phyloP scores from a whole-genome alignment of 2,329 filamentous ascomycete genomes.

The Cytospora piceicola region DNA sequence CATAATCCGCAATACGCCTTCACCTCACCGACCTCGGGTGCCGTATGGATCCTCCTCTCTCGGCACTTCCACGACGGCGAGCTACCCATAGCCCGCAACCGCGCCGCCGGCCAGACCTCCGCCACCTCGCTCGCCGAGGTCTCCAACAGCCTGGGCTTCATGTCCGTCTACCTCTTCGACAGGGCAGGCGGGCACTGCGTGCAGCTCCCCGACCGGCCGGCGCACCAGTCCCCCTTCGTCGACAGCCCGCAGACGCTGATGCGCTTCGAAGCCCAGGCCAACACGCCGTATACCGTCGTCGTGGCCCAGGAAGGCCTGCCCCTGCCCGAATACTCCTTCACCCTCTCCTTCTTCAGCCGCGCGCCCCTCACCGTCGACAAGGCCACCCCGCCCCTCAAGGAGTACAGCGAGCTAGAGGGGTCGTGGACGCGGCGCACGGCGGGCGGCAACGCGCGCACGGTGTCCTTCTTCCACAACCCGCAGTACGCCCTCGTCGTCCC shows the following conservation, averaged over 20 bases:
- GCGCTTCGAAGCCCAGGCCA: slow-evolving; percentile 62
- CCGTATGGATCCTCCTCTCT: slow-evolving; percentile 82
- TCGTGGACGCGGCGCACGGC: slow-evolving; percentile 80
- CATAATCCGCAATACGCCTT: slow-evolving; percentile 76
- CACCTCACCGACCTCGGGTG: slow-evolving; percentile 59
- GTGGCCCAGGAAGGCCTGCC: slow-evolving; percentile 77
- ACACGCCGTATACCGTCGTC: slow-evolving; percentile 59
- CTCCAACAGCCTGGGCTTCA: slow-evolving; percentile 72
- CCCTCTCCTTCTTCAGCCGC: slow-evolving; percentile 79
- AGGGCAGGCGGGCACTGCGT: slow-evolving; percentile 65
- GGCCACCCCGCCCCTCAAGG: slow-evolving; percentile 62
- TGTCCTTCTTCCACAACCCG: slow-evolving; percentile 82
- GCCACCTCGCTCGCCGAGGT: slow-evolving; percentile 46
- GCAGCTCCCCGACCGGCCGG: slow-evolving; percentile 71
- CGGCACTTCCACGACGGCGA: slow-evolving; percentile 80
- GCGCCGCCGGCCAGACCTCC: slow-evolving; percentile 32
- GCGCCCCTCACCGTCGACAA: slow-evolving; percentile 62
- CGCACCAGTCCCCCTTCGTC: slow-evolving; percentile 82
- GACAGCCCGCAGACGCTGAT: slow-evolving; percentile 92
- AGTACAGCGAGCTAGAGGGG: slow-evolving; percentile 62
- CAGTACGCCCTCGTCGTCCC: slow-evolving; percentile 74
- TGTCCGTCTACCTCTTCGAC: slow-evolving; percentile 82
- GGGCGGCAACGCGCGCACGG: slow-evolving; percentile 79
- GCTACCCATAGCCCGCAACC: slow-evolving; percentile 57
- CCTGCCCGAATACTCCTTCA: slow-evolving; percentile 77